Percentiles rank a stretch among this genome's conserved stretches.
phyloP scores from a whole-genome alignment of 345 rosid genomes.

The Camelina laxa region DNA sequence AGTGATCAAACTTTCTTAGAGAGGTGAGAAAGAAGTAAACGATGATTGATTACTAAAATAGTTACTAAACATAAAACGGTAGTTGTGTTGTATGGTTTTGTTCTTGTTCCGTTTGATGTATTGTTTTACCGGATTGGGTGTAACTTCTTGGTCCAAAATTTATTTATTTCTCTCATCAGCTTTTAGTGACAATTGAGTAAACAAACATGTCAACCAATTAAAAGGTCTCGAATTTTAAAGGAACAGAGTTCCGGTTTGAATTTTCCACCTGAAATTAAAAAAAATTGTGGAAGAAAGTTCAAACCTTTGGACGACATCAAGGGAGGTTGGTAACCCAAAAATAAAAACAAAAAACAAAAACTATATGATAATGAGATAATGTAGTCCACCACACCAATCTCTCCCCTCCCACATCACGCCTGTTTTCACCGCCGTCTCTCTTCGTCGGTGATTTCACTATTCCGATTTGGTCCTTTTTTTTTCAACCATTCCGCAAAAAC shows the following conservation, averaged over 20 bases:
- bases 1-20: neutral
- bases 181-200: too few relatives aligned
- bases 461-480: neutral
- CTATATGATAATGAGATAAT: constrained; percentile 9
- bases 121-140: too few relatives aligned
- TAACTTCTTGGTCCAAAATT: too few relatives aligned
- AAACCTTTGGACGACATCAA: neutral
- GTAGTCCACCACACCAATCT: constrained; percentile 24
- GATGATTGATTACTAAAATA: too few relatives aligned
- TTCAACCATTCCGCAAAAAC: constrained; percentile 2
- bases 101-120: neutral
- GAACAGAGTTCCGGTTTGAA: constrained; percentile 15
- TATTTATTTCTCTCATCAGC: neutral
- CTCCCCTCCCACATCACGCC: neutral
- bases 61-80: too few relatives aligned
- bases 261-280: constrained; percentile 14
- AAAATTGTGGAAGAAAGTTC: constrained; percentile 15
- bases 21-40: neutral
- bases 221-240: neutral
- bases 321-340: neutral
- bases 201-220: neutral
- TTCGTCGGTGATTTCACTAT: constrained; percentile 20
- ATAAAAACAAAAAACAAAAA: neutral
- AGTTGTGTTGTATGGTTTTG: neutral
- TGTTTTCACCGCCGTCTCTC: constrained; percentile 29